Evolutionary conservation across 1,284 basidiomycete genomes (phyloP), one percentile per base, ranked within the genome.

Genomic region (Trichosporon sp.): DNA sequence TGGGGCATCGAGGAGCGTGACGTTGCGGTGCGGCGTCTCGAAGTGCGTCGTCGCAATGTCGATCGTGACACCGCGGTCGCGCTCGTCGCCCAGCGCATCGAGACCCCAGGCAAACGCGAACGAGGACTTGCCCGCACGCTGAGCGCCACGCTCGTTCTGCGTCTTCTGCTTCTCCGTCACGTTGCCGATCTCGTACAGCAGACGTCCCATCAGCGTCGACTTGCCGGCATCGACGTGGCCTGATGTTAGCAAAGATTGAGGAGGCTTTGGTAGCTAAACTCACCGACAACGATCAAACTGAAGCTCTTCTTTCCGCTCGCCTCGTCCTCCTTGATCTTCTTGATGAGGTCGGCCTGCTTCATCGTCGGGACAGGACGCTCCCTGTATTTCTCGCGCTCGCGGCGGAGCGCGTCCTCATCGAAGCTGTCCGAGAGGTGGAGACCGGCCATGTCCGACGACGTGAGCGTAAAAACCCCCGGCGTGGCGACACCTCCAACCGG

Each of bases 191-290:
- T 98, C 97, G 80, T 97, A 96, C 61, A 99, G 82, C 73, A 99
- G 81, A 68, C 96, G 87, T 0, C 96, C 96, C 94, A 98, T 98
- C 61, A 99, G 84, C 0, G 96, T 99, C 10, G 96, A 98, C 84
- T 99, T 99, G 66, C 96, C 96, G 14, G 97, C 96, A 84, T 99
- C 96, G 72, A 99, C 96, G 79, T 99, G 96, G 31, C 96, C 96
- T 94, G 77, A 38, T 10, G 21, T 7, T 37, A 5, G 35, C 35
- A 37, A 12, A 40, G 38, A 40, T 26, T 26, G 26, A 21, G n/a
- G 19, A 19, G 0, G 37, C 66, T 43, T 12, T 37, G 7, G 14
- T 5, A 48, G 31, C 21, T 21, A 8, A 3, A 85, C 89, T 76
- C 81, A 96, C 96, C 96, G 67, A 99, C 91, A 51, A 99, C 94